Percentiles rank a stretch among this genome's conserved stretches.
Conservation (phyloP, 1,284 basidiomycete genomes). For the Termitomyces sp. region DNA sequence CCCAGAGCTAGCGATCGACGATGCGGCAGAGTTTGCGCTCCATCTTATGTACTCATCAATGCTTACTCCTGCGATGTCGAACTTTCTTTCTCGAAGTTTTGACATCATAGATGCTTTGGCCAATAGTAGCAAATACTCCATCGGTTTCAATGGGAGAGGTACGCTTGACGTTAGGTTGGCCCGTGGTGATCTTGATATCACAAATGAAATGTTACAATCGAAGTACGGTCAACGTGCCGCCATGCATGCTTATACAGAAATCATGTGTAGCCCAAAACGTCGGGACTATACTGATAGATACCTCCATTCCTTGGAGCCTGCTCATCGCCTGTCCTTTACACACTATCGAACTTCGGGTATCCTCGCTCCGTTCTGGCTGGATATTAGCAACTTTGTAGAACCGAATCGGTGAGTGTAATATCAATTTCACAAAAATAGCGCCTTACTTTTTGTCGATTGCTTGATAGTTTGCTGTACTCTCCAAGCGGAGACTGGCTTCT, state of each 20-base stretch:
- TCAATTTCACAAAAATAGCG: background rate
- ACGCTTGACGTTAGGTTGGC: constrained; percentile 29
- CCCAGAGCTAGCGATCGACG: constrained; percentile 18
- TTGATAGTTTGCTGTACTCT: constrained; percentile 32
- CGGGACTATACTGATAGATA: constrained; percentile 32
- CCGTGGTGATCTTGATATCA: constrained; percentile 25
- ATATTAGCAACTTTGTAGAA: constrained; percentile 28
- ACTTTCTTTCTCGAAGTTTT: constrained; percentile 16
- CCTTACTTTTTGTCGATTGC: background rate
- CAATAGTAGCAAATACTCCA: background rate
- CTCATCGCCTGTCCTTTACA: constrained; percentile 32
- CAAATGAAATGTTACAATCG: constrained; percentile 33
- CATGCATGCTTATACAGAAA: constrained; percentile 25
- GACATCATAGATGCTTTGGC: background rate
- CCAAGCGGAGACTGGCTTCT: constrained; percentile 33
- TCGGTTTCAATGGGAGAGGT: constrained; percentile 27
- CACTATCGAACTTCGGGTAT: constrained; percentile 35
- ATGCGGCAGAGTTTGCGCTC: constrained; percentile 22
- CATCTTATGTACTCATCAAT: constrained; percentile 24
- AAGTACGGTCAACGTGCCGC: constrained; percentile 27
- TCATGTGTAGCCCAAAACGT: constrained; percentile 24
- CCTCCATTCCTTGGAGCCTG: constrained; percentile 26
- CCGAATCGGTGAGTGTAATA: constrained; percentile 16
- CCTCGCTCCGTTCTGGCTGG: constrained; percentile 33
- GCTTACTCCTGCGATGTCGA: constrained; percentile 14